Base-by-base conservation (phyloP, 805 yeast genomes). In the Hanseniaspora jakobsenii region DNA sequence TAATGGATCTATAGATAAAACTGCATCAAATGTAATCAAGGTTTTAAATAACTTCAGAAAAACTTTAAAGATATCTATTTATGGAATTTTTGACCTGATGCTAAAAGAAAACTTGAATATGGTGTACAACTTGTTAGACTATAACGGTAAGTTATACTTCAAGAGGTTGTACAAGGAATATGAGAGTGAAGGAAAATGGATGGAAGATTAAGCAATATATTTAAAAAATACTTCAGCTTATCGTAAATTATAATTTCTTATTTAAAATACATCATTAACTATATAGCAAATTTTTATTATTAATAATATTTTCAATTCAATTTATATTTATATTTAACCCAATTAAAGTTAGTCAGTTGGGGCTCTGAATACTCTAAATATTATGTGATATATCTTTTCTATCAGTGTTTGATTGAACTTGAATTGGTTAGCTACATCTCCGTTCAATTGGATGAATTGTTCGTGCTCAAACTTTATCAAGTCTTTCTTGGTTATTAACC, bases 401-500 rank as follows among this genome's bases (percentile, higher is more conserved):
- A 42, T 42, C 3, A 26, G 13, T 12, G 31, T 28, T 28, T 42
- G 38, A 23, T 35, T 42, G 16, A 42, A 42, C 5, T 29, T 42
- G 22, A 42, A 42, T 35, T 42, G 46, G 35, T 42, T 34, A 12
- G 46, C 46, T n/a, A 37, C 32, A 17, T 42, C 46, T 16, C 46
- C 46, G 27, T 42, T 53, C 17, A 50, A 52, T 18, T 45, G 46
- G 40, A 57, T 55, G 13, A 49, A 42, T 3, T 61, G 58, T 2
- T 63, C 64, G 47, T 52, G 48, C 51, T 78, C 81, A 53, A 72
- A 84, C 49, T 78, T 67, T 41, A 87, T 60, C 14, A 89, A 66
- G 55, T 87, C 97, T 55, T 91, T 91, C 47, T 87, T 70, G 0
- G 95, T 84, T 1, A 93, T 63, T n/a, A 84, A 55, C 0, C 98